Conservation (phyloP, 805 yeast species). For the Lipomyces starkeyi region DNA sequence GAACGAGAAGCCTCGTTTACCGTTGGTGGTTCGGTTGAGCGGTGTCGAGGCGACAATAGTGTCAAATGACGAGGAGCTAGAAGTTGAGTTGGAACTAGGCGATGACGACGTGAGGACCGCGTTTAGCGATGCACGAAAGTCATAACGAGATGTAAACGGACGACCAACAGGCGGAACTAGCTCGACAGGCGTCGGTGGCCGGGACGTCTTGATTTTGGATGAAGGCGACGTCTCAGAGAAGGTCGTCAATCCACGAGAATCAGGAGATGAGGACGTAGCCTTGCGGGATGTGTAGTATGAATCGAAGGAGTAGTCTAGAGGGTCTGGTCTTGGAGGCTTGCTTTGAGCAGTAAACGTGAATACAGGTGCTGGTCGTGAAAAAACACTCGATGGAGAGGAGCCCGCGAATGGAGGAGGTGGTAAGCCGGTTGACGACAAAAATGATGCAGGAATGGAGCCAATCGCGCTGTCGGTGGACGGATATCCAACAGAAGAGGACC, state of each 20-base stretch:
- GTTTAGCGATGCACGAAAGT: conserved; percentile 43
- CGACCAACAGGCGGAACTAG: conserved; percentile 29
- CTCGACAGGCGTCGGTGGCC: conserved; percentile 32
- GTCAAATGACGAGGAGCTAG: background rate
- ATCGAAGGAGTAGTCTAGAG: conserved; percentile 31
- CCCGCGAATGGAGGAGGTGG: background rate
- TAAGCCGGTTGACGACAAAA: background rate
- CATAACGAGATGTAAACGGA: conserved; percentile 43
- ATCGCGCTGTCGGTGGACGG: conserved; percentile 1
- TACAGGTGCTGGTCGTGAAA: background rate
- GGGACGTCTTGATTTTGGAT: conserved; percentile 11
- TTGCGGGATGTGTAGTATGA: conserved; percentile 19
- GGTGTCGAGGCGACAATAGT: conserved; percentile 10
- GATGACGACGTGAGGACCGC: conserved; percentile 26
- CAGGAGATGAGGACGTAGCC: background rate
- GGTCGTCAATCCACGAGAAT: background rate
- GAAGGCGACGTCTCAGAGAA: conserved; percentile 4
- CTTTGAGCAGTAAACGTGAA: background rate
- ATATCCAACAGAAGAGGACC: background rate
- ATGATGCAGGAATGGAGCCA: conserved; percentile 1
- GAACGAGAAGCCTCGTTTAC: conserved; percentile 13
- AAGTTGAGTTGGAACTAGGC: conserved; percentile 21
- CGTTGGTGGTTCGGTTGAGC: background rate
- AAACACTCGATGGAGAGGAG: background rate
- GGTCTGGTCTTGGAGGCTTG: conserved; percentile 30